These are phyloP conservation scores for Rubia balearica DNA, from an alignment of 305 asterid genomes.

Conservation along the genomic window DNA sequence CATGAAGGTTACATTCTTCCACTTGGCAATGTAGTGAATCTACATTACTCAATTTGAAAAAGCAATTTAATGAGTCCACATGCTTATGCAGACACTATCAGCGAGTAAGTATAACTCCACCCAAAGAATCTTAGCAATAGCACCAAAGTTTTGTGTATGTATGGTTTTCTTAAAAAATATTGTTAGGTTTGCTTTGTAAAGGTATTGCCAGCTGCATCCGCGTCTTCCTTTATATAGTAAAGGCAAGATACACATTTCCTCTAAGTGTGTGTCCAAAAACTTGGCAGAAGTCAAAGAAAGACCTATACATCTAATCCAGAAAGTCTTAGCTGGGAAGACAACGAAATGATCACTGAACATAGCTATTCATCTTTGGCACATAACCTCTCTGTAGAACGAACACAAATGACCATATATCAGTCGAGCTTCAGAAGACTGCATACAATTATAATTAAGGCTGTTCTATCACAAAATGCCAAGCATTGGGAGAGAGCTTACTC, in stretches of 20 bases:
- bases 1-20: slow-evolving; percentile 89
- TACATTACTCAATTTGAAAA: slow-evolving; percentile 22
- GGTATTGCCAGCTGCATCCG: not conserved
- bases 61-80: not conserved
- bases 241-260: not conserved
- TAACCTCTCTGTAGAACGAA: slow-evolving; percentile 49
- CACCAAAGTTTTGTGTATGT: too few relatives aligned
- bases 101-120: not conserved
- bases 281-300: slow-evolving; percentile 17
- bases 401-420: slow-evolving; percentile 13
- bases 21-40: slow-evolving; percentile 95
- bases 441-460: not conserved
- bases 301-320: slow-evolving; percentile 13
- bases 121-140: not conserved
- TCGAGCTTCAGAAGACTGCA: slow-evolving; percentile 10
- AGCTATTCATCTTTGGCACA: slow-evolving; percentile 35
- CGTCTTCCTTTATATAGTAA: not conserved
- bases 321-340: slow-evolving; percentile 8
- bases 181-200: not conserved
- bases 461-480: not conserved
- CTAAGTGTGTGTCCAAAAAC: slow-evolving; percentile 8
- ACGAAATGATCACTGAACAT: slow-evolving; percentile 5
- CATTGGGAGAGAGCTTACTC: slow-evolving; percentile 32
- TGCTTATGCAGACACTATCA: not conserved
- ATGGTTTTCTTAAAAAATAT: not conserved